Percentiles rank a stretch among this genome's conserved stretches.
These are phyloP conservation scores for Polychaeton citri DNA, from an alignment of 2,329 filamentous ascomycete genomes.

Conservation along the genomic window DNA sequence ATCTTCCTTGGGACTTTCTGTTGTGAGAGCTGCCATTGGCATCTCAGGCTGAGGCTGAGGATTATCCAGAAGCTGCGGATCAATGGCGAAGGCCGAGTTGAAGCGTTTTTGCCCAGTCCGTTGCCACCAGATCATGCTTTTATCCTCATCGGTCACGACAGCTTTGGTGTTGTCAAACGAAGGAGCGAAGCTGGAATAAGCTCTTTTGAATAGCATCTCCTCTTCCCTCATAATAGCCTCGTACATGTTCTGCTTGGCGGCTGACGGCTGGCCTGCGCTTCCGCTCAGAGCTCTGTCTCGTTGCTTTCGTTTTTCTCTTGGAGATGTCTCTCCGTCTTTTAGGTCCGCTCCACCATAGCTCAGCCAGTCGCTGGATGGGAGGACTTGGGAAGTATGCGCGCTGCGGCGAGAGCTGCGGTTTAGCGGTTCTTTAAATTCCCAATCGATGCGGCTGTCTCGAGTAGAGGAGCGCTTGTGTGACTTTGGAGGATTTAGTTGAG, in stretches of 20 bases:
- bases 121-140: slow-evolving; percentile 66
- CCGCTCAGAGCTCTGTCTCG: slow-evolving; percentile 58
- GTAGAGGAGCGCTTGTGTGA: slow-evolving; percentile 58
- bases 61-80: slow-evolving; percentile 27
- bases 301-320: slow-evolving; percentile 52
- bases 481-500: slow-evolving; percentile 54
- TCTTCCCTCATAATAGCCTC: slow-evolving; percentile 43
- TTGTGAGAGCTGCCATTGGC: slow-evolving; percentile 5
- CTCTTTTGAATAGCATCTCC: slow-evolving; percentile 61
- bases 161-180: slow-evolving; percentile 60
- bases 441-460: slow-evolving; percentile 35
- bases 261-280: slow-evolving; percentile 40
- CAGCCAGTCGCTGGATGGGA: slow-evolving; percentile 55
- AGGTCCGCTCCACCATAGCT: slow-evolving; percentile 37
- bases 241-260: slow-evolving; percentile 15
- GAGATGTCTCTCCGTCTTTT: slow-evolving; percentile 38
- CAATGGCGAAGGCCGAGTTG: slow-evolving; percentile 48
- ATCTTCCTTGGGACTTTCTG: slow-evolving; percentile 5
- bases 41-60: slow-evolving; percentile 13
- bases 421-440: slow-evolving; percentile 23
- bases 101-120: slow-evolving; percentile 53
- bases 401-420: slow-evolving; percentile 23
- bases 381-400: slow-evolving; percentile 53
- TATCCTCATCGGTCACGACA: slow-evolving; percentile 52
- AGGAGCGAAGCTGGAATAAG: slow-evolving; percentile 70